Conservation (phyloP, 345 rosid genomes). For the Eucalyptus erythrocorys region DNA sequence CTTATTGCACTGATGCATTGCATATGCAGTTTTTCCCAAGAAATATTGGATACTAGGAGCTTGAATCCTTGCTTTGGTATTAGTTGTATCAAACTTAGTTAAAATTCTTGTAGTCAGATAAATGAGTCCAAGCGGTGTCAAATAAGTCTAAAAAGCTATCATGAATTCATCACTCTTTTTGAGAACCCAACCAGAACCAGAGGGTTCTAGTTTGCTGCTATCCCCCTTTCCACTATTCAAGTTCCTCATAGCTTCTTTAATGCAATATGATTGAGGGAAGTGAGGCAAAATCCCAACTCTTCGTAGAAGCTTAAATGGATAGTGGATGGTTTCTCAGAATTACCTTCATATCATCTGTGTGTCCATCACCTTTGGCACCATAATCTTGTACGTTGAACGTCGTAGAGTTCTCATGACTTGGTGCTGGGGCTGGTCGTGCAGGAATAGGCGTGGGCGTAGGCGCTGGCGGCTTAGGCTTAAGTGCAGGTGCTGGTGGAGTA, state of each 20-base stretch:
- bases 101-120: not conserved
- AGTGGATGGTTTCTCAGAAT: not conserved
- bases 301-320: not conserved
- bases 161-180: not conserved
- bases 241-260: not conserved
- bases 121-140: not conserved
- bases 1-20: not conserved
- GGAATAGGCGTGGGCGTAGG: not conserved
- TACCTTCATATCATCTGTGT: constrained; percentile 65
- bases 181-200: not conserved
- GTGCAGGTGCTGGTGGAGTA: not conserved
- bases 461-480: not conserved
- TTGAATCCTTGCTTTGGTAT: not conserved
- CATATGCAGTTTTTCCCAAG: not conserved
- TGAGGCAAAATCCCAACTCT: not conserved
- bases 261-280: not conserved
- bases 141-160: not conserved
- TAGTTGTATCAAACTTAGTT: not conserved
- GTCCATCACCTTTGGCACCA: constrained; percentile 83
- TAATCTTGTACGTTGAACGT: constrained; percentile 38
- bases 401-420: not conserved
- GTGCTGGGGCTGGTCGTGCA: not conserved
- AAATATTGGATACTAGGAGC: not conserved
- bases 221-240: not conserved
- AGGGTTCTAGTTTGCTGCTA: not conserved